Evolutionary conservation across 2,329 filamentous ascomycete species (phyloP), one percentile per base, ranked within the genome.

Genomic region (Purpureocillium takamizusanense): DNA sequence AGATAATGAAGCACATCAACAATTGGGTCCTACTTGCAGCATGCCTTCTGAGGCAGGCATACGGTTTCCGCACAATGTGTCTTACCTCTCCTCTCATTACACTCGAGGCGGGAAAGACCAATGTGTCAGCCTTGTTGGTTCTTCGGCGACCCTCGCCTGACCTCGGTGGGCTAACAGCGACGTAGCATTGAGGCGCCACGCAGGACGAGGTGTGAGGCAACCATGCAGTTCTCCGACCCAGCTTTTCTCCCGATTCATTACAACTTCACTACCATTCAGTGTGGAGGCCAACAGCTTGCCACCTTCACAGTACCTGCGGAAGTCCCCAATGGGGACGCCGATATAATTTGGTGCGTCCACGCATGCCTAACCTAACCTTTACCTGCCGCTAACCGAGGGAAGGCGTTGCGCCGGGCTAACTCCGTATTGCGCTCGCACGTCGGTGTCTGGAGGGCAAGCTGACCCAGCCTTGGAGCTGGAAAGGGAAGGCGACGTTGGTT

Each of bases 181-280:
- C 21, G 27, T 15, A 42, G 40, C 7, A 35, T 42, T 21, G 25
- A 36, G 27, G 33, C 33, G 4, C 37, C 36, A 8, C 16, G 23
- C 15, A 12, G 21, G 28, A 42, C 29, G 15, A 39, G 37, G 35
- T 42, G 37, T 25, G 30, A 42, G 18, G 40, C 31, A 30, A 39
- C 40, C 17, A 25, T 42, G 13, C 30, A 39, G 25, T 42, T 42
- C 15, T 33, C 25, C 16, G 29, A 42, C 16, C 27, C 23, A 15
- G 39, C 37, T 12, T 42, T 37, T 31, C 33, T 42, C 9, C 40
- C 34, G n/a, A 17, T 42, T 14, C 35, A 31, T 25, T 42, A 39
- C 18, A 39, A 35, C 10, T 42, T 42, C 23, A 33, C 29, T 10
- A 36, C 40, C n/a, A 27, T 39, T 17, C 12, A 36, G 16, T 42